Evolutionary conservation across 2,329 filamentous ascomycete species (phyloP).

Genomic region (Arachnomyces sp.): DNA sequence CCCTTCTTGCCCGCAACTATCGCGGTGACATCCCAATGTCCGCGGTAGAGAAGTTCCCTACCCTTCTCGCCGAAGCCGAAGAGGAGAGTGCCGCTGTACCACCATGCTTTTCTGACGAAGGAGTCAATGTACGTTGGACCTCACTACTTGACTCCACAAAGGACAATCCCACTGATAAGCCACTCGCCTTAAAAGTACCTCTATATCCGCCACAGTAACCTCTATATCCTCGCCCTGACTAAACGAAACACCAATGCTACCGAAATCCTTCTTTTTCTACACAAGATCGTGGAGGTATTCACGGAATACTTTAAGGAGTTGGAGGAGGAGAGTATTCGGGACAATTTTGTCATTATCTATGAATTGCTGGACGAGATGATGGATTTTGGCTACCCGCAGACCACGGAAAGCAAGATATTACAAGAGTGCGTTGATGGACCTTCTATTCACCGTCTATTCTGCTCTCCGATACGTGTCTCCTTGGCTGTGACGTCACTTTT

Average conservation of each 20-base stretch:
- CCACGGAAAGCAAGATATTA: conserved; percentile 94
- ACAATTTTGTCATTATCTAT: conserved; percentile 99
- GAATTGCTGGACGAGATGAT: conserved; percentile 99
- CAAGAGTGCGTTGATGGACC: conserved; percentile 55
- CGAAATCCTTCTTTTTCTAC: conserved; percentile 94
- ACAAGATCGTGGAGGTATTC: conserved; percentile 97
- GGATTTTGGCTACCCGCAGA: conserved; percentile 99
- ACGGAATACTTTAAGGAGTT: conserved; percentile 99
- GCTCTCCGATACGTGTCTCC: background rate
- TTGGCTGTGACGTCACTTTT: background rate
- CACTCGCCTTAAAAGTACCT: conserved; percentile 61
- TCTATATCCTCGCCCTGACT: conserved; percentile 93
- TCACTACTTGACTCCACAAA: background rate
- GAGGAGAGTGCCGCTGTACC: conserved; percentile 97
- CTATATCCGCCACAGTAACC: conserved; percentile 98
- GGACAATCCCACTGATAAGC: background rate
- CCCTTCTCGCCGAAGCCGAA: conserved; percentile 94
- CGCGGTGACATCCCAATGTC: conserved; percentile 98
- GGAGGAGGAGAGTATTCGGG: conserved; percentile 95
- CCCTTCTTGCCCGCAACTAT: conserved; percentile 96
- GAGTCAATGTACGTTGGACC: conserved; percentile 71
- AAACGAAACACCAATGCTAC: conserved; percentile 99
- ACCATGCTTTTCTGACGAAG: conserved; percentile 96
- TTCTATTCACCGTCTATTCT: too few relatives aligned
- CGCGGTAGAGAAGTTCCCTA: conserved; percentile 93